Percentiles rank a stretch among this genome's conserved stretches.
Conservation (phyloP, 257 asterid genomes). For the Solanum acaule region DNA sequence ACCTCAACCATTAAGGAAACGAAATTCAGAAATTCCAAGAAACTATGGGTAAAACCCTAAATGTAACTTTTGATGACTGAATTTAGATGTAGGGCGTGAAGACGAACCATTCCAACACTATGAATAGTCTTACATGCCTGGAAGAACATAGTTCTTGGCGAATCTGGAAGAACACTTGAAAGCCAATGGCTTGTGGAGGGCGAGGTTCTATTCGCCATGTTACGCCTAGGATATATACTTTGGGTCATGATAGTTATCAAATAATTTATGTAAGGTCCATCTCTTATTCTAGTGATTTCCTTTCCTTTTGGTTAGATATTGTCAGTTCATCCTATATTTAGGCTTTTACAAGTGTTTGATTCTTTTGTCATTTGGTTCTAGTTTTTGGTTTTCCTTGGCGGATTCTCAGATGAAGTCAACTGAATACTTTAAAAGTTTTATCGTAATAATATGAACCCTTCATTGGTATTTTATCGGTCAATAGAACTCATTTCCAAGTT, state of each 20-base stretch:
- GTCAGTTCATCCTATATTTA: background rate
- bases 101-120: background rate
- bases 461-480: background rate
- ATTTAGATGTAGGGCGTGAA: background rate
- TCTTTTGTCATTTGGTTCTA: background rate
- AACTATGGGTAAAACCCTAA: background rate
- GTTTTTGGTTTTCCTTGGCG: background rate
- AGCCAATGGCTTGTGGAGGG: background rate
- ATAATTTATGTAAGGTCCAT: background rate
- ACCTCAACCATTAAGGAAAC: background rate
- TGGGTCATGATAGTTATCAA: background rate
- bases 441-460: background rate
- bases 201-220: background rate
- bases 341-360: background rate
- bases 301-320: background rate
- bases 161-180: background rate
- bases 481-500: background rate
- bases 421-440: background rate
- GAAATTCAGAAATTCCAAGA: background rate
- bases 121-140: background rate
- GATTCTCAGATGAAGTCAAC: background rate
- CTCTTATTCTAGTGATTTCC: background rate
- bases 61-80: too few relatives aligned
- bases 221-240: background rate
- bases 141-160: background rate